Evolutionary conservation across 495 filamentous ascomycete genomes (phyloP), one percentile per base, ranked within the genome.

Genomic region (Penicillium atrosanguineum): DNA sequence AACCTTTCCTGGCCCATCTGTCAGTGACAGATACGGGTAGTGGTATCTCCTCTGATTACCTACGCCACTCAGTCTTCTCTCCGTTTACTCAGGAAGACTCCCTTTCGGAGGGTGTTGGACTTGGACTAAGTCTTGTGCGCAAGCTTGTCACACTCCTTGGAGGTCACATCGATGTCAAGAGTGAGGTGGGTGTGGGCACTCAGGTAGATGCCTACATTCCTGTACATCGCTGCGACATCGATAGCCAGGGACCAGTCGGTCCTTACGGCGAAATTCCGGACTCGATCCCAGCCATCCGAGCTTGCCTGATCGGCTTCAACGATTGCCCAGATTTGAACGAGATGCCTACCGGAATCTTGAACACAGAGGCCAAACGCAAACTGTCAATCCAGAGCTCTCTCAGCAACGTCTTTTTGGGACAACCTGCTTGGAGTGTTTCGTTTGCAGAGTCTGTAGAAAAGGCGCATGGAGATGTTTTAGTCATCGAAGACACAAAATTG

Each of bases 1-100:
- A 50, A 20, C 40, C 49, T 7, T 25, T 55, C 1, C 46, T 69
- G 46, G 59, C 70, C 6, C 69, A 73, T 14, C 54, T 87, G 12
- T 72, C 72, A 1, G 73, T 89, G 16, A 74, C 73, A 11, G 86
- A 89, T 55, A 85, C 85, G 1, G 86, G 86, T 5, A 73, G 73
- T 16, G 88, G 88, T 39, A 78, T 78, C 18, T 70, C 68, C 1
- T 46, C 64, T 12, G 72, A 76, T 7, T 78, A 72, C 50, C 61
- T 78, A 19, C 60, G 67, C 16, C 70, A 63, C 19, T 60, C 65
- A 36, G 49, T 76, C 4, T 78, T 69, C 56, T 71, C 65, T 15
- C 65, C 74, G 7, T 78, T 78, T 44, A 67, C 67, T n/a, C 74
- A 78, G 53, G 74, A 78, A 44, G 67, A 76, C 29, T 51, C 65